Evolutionary conservation across 208 protist species (phyloP).

Genomic region (Trypanosoma cruzi): DNA sequence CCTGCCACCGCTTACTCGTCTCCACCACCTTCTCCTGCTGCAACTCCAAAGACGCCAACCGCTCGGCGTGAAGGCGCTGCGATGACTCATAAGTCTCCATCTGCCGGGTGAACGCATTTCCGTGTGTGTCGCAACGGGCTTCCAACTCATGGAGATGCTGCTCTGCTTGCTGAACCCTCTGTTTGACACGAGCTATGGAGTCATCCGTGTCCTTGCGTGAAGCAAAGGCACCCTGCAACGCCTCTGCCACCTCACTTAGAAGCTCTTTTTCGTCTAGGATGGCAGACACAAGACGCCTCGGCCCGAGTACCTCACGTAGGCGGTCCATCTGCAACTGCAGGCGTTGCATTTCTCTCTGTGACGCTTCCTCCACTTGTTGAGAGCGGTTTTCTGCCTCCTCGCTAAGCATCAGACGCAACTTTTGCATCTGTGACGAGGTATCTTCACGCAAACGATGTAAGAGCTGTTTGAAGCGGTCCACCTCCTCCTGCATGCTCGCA

Average conservation of each 20-base stretch:
- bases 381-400: constrained; percentile 5
- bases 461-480: constrained; percentile 1
- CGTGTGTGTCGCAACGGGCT: background rate
- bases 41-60: background rate
- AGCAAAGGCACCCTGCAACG: constrained; percentile 9
- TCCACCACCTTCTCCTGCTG: background rate
- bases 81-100: background rate
- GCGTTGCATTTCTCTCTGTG: background rate
- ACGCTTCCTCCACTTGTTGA: background rate
- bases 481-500: constrained; percentile 4
- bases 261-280: constrained; percentile 8
- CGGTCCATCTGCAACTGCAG: constrained; percentile 9
- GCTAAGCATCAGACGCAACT: constrained; percentile 3
- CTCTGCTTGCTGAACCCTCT: constrained; percentile 9
- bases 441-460: constrained; percentile 18
- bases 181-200: background rate
- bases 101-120: background rate
- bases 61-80: constrained; percentile 8
- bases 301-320: constrained; percentile 1
- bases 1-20: background rate
- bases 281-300: constrained; percentile 3
- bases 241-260: background rate
- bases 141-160: background rate
- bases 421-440: constrained; percentile 6
- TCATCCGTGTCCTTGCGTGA: background rate